Evolutionary conservation across 805 yeast species (phyloP).

Genomic region (Wickerhamiella nectarea): DNA sequence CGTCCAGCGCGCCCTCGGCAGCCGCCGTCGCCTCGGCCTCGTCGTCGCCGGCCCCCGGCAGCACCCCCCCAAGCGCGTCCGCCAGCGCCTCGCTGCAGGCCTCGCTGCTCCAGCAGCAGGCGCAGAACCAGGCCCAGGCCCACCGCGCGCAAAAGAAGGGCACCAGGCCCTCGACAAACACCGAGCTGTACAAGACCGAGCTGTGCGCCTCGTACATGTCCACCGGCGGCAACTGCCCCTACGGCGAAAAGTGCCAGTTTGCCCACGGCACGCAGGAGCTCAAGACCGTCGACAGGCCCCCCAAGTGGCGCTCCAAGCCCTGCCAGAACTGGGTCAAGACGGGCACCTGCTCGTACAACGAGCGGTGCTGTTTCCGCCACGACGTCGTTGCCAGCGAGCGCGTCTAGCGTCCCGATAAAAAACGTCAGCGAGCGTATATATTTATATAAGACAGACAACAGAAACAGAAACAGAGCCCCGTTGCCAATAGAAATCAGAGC

Average conservation of each 20-base stretch:
- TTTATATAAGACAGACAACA: constrained; percentile 1
- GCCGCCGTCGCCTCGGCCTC: constrained; percentile 8
- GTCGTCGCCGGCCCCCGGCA: constrained; percentile 5
- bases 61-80: constrained; percentile 12
- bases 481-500: constrained; percentile 21
- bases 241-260: constrained; percentile 84
- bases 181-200: constrained; percentile 78
- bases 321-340: constrained; percentile 77
- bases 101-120: constrained; percentile 9
- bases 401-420: too few relatives aligned
- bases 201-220: constrained; percentile 66
- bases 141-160: constrained; percentile 20
- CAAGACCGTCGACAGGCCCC: constrained; percentile 55
- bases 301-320: constrained; percentile 81
- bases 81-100: constrained; percentile 7
- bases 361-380: constrained; percentile 84
- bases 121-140: constrained; percentile 10
- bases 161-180: constrained; percentile 31
- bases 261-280: constrained; percentile 80
- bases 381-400: constrained; percentile 21
- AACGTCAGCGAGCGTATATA: too few relatives aligned
- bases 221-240: constrained; percentile 63
- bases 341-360: constrained; percentile 80
- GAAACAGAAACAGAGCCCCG: background rate
- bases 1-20: constrained; percentile 13